Evolutionary conservation across 176 grass and related monocot species (phyloP).

Genomic region (Cenchrus purpureus): DNA sequence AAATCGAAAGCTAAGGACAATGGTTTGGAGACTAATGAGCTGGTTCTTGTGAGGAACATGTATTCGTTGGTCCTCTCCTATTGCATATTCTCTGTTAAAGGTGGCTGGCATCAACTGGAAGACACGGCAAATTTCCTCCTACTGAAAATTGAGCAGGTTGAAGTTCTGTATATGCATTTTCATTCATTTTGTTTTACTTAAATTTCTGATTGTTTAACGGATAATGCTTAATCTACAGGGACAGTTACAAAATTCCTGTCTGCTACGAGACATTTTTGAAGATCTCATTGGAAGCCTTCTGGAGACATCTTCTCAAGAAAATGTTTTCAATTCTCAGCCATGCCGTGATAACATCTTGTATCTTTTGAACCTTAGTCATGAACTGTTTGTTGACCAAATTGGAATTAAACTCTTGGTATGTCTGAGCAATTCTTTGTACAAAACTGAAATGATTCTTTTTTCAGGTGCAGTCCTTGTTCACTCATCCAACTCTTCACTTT

Average conservation of each 20-base stretch:
- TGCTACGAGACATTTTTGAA: constrained; percentile 86
- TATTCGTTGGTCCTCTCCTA: constrained; percentile 82
- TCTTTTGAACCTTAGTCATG: constrained; percentile 88
- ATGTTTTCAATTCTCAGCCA: constrained; percentile 82
- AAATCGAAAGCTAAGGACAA: constrained; percentile 44
- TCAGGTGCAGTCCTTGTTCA: neutral
- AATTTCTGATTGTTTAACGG: constrained; percentile 29
- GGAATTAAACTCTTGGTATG: constrained; percentile 82
- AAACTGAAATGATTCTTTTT: constrained; percentile 28
- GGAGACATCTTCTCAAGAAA: constrained; percentile 75
- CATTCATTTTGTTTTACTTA: constrained; percentile 13
- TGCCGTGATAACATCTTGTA: constrained; percentile 92
- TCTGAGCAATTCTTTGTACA: constrained; percentile 25
- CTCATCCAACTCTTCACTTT: constrained; percentile 35
- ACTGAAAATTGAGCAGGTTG: constrained; percentile 73
- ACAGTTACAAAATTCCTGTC: constrained; percentile 52
- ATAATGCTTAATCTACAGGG: constrained; percentile 50
- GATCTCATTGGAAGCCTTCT: constrained; percentile 81
- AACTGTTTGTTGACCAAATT: constrained; percentile 77
- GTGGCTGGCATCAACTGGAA: constrained; percentile 95
- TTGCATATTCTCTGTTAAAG: constrained; percentile 86
- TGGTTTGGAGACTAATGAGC: constrained; percentile 58
- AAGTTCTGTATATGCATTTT: constrained; percentile 17
- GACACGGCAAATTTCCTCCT: constrained; percentile 85
- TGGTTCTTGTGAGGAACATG: constrained; percentile 81